Percentiles rank a stretch among this genome's conserved stretches.
Evolutionary conservation across 352 stramenopile species (phyloP).

Genomic region (Elongisporangium senticosum): DNA sequence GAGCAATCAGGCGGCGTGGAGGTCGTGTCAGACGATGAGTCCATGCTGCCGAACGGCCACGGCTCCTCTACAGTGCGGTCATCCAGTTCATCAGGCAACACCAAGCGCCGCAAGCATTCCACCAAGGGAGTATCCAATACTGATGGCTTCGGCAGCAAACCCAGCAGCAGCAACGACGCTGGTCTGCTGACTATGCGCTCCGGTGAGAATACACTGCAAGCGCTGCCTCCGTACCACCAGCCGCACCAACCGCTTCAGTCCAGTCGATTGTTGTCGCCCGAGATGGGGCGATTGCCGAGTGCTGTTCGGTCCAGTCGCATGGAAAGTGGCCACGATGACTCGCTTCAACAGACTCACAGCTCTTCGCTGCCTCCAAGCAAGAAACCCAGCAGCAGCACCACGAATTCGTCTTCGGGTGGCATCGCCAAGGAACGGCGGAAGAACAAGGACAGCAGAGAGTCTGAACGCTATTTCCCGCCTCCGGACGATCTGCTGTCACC

Average conservation of each 20-base stretch:
- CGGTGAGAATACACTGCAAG: neutral
- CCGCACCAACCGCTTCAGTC: conserved; percentile 7
- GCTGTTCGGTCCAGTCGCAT: conserved; percentile 23
- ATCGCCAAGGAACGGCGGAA: conserved; percentile 31
- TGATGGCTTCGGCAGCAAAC: conserved; percentile 7
- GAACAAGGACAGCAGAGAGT: conserved; percentile 15
- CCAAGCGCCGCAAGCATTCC: conserved; percentile 21
- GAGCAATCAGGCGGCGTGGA: conserved; percentile 50
- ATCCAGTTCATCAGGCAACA: conserved; percentile 24
- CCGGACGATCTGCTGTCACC: conserved; percentile 38
- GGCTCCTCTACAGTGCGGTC: conserved; percentile 22
- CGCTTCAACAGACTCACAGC: conserved; percentile 2
- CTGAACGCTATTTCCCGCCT: conserved; percentile 14
- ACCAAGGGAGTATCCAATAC: neutral
- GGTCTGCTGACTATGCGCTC: conserved; percentile 6
- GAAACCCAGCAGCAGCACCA: conserved; percentile 7
- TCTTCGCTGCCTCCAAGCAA: neutral
- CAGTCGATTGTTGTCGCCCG: conserved; percentile 20
- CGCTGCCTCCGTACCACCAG: neutral
- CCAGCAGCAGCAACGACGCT: conserved; percentile 17
- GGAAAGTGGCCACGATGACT: conserved; percentile 1
- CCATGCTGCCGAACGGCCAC: conserved; percentile 7
- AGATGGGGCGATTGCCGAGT: conserved; percentile 25
- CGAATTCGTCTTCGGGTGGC: conserved; percentile 6
- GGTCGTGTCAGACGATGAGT: conserved; percentile 52